phyloP scores from a whole-genome alignment of 495 filamentous ascomycete genomes.

The Hyaloscypha variabilis region DNA sequence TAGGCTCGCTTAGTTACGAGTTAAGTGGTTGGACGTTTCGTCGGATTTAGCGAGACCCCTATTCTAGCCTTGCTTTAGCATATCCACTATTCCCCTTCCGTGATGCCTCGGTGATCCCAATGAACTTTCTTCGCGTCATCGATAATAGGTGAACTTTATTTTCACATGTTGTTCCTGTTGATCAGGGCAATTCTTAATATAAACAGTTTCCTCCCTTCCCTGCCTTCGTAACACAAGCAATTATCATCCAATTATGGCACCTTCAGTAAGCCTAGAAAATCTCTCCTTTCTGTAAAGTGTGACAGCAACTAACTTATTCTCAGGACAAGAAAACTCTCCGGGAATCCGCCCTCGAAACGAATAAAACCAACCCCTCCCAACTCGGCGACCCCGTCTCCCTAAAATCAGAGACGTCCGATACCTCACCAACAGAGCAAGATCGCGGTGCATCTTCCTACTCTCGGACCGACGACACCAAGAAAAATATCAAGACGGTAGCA shows the following conservation, averaged over 20 bases:
- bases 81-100: not conserved
- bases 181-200: no score
- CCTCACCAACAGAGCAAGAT: conserved; percentile 12
- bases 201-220: no score
- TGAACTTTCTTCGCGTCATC: conserved; percentile 9
- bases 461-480: conserved; percentile 2
- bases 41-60: not conserved
- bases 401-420: conserved; percentile 39
- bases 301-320: no score
- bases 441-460: conserved; percentile 4
- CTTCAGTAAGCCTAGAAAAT: no score
- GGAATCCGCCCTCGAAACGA: conserved; percentile 24
- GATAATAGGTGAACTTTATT: not conserved
- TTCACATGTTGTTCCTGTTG: not conserved
- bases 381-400: conserved; percentile 46
- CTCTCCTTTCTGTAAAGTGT: no score
- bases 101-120: conserved; percentile 6
- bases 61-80: conserved; percentile 1
- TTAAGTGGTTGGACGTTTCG: no score
- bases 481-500: no score
- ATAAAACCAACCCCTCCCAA: conserved; percentile 42
- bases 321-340: conserved; percentile 2
- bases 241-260: not conserved
- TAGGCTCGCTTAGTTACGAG: no score
- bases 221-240: no score